A percentile compares a stretch with the other conserved stretches of the same genome.
Conservation (phyloP, 805 yeast species). For the Myxozyma lipomycoides region DNA sequence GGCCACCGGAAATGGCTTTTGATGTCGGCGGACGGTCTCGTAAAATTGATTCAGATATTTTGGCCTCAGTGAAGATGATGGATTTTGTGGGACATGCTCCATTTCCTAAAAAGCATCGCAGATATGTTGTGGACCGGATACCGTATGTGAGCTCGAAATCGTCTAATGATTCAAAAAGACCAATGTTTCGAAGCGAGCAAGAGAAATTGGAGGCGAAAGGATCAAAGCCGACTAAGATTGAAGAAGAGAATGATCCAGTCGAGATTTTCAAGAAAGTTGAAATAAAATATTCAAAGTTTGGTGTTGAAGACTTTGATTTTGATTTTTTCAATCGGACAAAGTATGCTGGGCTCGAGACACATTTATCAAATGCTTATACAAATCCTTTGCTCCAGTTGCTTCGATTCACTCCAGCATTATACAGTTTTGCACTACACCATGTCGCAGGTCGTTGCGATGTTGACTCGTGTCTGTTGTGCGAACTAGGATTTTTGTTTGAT, state of each 20-base stretch:
- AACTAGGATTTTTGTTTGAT: constrained; percentile 83
- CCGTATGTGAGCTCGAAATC: constrained; percentile 3
- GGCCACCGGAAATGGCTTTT: constrained; percentile 64
- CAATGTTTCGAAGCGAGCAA: constrained; percentile 28
- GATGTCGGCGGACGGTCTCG: constrained; percentile 59
- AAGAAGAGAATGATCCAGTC: constrained; percentile 17
- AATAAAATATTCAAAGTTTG: constrained; percentile 81
- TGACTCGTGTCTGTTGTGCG: constrained; percentile 55
- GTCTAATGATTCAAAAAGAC: constrained; percentile 18
- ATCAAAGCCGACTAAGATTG: constrained; percentile 7
- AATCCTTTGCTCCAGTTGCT: constrained; percentile 78
- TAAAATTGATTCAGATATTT: constrained; percentile 48
- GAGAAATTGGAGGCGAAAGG: constrained; percentile 16
- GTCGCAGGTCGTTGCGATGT: constrained; percentile 52
- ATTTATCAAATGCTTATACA: constrained; percentile 69
- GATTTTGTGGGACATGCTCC: constrained; percentile 45
- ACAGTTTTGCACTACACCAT: constrained; percentile 56
- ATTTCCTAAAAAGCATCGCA: constrained; percentile 45
- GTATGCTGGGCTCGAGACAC: constrained; percentile 85
- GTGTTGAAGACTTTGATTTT: constrained; percentile 92
- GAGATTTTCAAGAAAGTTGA: constrained; percentile 59
- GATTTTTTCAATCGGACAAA: constrained; percentile 70
- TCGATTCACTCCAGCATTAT: constrained; percentile 69
- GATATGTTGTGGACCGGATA: constrained; percentile 36
- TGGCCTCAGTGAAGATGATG: constrained; percentile 39